These are phyloP conservation scores for Noccaea bulbosa DNA, from an alignment of 345 rosid genomes.

Conservation along the genomic window DNA sequence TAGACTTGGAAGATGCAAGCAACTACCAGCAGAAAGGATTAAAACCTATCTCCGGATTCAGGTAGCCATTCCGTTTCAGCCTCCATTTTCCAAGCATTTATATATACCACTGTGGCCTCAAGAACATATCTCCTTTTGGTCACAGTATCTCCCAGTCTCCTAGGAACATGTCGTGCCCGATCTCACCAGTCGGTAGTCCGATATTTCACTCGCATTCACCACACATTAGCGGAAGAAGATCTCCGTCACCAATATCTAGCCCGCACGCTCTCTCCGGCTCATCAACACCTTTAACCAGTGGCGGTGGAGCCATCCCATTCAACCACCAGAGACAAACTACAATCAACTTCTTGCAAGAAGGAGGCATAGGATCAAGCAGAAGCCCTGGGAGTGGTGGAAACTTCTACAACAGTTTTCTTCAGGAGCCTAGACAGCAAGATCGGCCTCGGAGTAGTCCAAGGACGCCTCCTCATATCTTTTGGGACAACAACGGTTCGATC, in stretches of 20 bases:
- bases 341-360: slow-evolving; percentile 57
- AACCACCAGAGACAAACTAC: slow-evolving; percentile 56
- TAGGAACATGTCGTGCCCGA: slow-evolving; percentile 63
- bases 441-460: slow-evolving; percentile 55
- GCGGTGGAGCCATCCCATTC: slow-evolving; percentile 64
- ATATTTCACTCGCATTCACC: slow-evolving; percentile 62
- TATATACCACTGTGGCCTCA: slow-evolving; percentile 1
- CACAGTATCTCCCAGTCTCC: slow-evolving; percentile 55
- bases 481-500: slow-evolving; percentile 52
- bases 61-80: slow-evolving; percentile 46
- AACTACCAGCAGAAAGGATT: slow-evolving; percentile 54
- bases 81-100: slow-evolving; percentile 15
- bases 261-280: slow-evolving; percentile 67
- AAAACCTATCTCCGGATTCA: slow-evolving; percentile 50
- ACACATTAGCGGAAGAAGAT: slow-evolving; percentile 57
- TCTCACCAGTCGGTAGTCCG: slow-evolving; percentile 70
- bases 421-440: slow-evolving; percentile 57
- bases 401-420: slow-evolving; percentile 53
- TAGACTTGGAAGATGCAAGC: slow-evolving; percentile 53
- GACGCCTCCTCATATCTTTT: slow-evolving; percentile 57
- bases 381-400: slow-evolving; percentile 50
- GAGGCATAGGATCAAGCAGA: slow-evolving; percentile 48
- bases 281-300: slow-evolving; percentile 66
- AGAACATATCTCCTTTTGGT: neutral
- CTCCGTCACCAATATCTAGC: slow-evolving; percentile 71